A percentile compares a stretch with the other conserved stretches of the same genome.
Evolutionary conservation across 164 flowering plant species (phyloP).

Genomic region (Buxus sempervirens): DNA sequence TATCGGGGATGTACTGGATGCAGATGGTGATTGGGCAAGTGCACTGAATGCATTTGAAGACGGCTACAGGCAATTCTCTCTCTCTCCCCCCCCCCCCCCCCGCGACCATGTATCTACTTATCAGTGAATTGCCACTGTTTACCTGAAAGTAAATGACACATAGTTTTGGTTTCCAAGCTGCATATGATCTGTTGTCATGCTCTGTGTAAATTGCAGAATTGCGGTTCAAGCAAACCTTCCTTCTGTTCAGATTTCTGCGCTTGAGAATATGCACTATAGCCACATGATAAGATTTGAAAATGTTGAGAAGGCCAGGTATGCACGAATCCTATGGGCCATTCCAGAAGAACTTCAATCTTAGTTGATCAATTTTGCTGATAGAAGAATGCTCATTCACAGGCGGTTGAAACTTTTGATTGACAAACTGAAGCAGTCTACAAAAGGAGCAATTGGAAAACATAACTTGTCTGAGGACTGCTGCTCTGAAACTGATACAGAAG

Average conservation of each 20-base stretch:
- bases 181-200: constrained; percentile 3
- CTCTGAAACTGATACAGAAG: constrained; percentile 84
- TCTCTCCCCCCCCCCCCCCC: not conserved
- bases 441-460: constrained; percentile 23
- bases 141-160: not conserved
- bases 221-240: constrained; percentile 65
- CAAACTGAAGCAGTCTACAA: constrained; percentile 38
- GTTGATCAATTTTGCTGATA: constrained; percentile 3
- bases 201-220: constrained; percentile 47
- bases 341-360: constrained; percentile 1
- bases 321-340: not conserved
- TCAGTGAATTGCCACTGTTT: constrained; percentile 3
- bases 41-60: constrained; percentile 81
- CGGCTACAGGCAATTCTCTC: constrained; percentile 60
- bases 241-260: constrained; percentile 68
- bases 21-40: constrained; percentile 60
- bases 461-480: constrained; percentile 41
- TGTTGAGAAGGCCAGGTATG: constrained; percentile 81
- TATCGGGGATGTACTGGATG: constrained; percentile 77
- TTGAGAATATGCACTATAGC: constrained; percentile 95
- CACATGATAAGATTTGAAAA: constrained; percentile 93
- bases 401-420: constrained; percentile 55
- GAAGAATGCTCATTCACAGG: constrained; percentile 37
- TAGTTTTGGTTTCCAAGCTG: not conserved
- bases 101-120: constrained; percentile 1